A percentile compares a stretch with the other conserved stretches of the same genome.
Conservation (phyloP, 306 rosid genomes). For the Casuarina cunninghamiana region DNA sequence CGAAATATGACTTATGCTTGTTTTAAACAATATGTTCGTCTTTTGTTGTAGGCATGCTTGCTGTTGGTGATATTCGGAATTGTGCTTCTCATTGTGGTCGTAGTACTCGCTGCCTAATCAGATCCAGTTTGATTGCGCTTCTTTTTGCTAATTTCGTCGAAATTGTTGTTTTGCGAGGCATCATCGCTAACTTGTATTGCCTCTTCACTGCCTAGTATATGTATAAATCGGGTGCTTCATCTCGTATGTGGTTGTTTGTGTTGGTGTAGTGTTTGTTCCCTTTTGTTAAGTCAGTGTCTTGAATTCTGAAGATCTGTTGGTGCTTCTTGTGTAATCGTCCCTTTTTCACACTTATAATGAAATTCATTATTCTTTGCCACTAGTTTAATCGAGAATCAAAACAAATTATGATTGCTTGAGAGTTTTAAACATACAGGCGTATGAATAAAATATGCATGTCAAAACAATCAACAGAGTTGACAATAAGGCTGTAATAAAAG, state of each 20-base stretch:
- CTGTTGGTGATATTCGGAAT: constrained; percentile 94
- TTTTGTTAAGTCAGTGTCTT: constrained; percentile 35
- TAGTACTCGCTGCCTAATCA: constrained; percentile 77
- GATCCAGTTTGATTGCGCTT: constrained; percentile 24
- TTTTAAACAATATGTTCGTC: constrained; percentile 7
- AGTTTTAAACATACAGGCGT: constrained; percentile 24
- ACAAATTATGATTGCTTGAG: constrained; percentile 41
- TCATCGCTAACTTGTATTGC: constrained; percentile 33
- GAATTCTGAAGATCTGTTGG: constrained; percentile 32
- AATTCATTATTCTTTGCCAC: constrained; percentile 37
- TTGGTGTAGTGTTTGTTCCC: constrained; percentile 25
- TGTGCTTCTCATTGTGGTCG: constrained; percentile 81
- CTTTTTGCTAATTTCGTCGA: constrained; percentile 26
- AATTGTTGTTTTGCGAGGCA: constrained; percentile 25
- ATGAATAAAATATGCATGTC: constrained; percentile 46
- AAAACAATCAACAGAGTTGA: constrained; percentile 57
- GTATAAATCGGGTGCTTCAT: constrained; percentile 21
- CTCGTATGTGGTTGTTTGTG: constrained; percentile 33
- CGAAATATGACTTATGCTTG: constrained; percentile 1
- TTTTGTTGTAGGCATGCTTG: constrained; percentile 65
- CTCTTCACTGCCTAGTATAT: constrained; percentile 31
- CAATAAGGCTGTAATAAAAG: constrained; percentile 59
- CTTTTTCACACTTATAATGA: constrained; percentile 29
- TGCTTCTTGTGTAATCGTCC: constrained; percentile 28
- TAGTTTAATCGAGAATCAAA: no score